Evolutionary conservation across 2,329 filamentous ascomycete species (phyloP).

Genomic region (Fusarium subtropicale): DNA sequence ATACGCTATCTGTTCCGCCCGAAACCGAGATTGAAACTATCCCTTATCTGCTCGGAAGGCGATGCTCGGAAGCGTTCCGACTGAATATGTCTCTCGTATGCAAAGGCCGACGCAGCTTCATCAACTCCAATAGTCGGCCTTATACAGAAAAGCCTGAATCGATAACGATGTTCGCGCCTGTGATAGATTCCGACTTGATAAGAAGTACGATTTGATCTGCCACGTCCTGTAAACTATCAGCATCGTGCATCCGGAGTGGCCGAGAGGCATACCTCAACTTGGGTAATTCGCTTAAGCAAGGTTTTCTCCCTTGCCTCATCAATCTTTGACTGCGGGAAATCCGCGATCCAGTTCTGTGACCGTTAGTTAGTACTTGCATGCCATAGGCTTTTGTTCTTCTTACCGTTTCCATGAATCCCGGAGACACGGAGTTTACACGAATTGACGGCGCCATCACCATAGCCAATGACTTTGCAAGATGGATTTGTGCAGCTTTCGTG

Average conservation of each 20-base stretch:
- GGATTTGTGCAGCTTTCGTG: conserved; percentile 12
- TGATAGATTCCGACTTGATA: neutral
- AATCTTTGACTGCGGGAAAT: conserved; percentile 3
- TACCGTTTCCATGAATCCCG: conserved; percentile 22
- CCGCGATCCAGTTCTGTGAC: conserved; percentile 3
- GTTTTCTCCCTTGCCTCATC: conserved; percentile 11
- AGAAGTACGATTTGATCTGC: conserved; percentile 7
- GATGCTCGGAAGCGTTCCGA: neutral
- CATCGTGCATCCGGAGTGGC: fast-evolving
- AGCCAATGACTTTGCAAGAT: conserved; percentile 12
- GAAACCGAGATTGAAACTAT: neutral
- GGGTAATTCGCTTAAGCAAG: conserved; percentile 4
- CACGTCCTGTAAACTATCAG: neutral
- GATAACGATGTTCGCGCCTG: conserved; percentile 6
- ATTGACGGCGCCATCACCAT: conserved; percentile 16
- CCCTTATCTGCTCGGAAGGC: neutral
- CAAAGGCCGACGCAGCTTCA: neutral
- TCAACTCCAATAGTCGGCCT: neutral
- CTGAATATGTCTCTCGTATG: neutral
- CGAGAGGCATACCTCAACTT: neutral
- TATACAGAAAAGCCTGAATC: conserved; percentile 9
- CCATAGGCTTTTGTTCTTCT: fast-evolving
- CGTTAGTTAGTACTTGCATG: neutral
- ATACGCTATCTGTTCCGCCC: neutral
- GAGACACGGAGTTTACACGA: conserved; percentile 19